Conservation (phyloP, 345 rosid species). For the Rhodamnia rubescens region DNA sequence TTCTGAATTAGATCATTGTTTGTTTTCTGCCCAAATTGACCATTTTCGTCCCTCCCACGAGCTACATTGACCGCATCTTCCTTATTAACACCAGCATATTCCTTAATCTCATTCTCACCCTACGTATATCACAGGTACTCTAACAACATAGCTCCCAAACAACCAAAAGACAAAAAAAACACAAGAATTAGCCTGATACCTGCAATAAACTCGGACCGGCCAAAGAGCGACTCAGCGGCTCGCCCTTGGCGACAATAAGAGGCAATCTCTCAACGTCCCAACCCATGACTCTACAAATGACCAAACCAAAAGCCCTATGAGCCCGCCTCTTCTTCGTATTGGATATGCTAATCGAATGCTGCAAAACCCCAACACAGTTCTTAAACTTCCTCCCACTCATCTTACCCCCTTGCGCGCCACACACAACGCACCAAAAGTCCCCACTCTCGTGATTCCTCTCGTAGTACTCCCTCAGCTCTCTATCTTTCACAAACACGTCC, state of each 20-base stretch:
- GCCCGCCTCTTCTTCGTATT: constrained; percentile 42
- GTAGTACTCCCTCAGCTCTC: constrained; percentile 44
- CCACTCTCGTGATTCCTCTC: constrained; percentile 38
- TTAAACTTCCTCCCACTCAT: constrained; percentile 33
- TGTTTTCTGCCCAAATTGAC: not conserved
- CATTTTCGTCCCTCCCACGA: not conserved
- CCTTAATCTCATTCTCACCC: not conserved
- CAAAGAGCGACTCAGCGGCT: constrained; percentile 17
- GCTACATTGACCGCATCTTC: not conserved
- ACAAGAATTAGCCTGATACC: constrained; percentile 3
- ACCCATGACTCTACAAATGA: constrained; percentile 64
- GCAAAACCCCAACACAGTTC: constrained; percentile 48
- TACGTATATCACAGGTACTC: not conserved
- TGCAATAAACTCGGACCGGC: constrained; percentile 1
- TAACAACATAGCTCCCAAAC: not conserved
- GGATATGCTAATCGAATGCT: constrained; percentile 36
- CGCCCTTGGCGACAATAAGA: constrained; percentile 17
- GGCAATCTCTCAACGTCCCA: constrained; percentile 53
- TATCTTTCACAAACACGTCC: constrained; percentile 29
- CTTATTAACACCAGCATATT: not conserved
- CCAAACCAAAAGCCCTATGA: constrained; percentile 60
- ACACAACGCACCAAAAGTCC: constrained; percentile 56
- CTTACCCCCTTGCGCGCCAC: constrained; percentile 32
- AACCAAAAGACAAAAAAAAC: not conserved
- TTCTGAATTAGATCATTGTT: not conserved